Base-by-base conservation (phyloP, 2,329 filamentous ascomycete species). In the Chlorencoelia australis region DNA sequence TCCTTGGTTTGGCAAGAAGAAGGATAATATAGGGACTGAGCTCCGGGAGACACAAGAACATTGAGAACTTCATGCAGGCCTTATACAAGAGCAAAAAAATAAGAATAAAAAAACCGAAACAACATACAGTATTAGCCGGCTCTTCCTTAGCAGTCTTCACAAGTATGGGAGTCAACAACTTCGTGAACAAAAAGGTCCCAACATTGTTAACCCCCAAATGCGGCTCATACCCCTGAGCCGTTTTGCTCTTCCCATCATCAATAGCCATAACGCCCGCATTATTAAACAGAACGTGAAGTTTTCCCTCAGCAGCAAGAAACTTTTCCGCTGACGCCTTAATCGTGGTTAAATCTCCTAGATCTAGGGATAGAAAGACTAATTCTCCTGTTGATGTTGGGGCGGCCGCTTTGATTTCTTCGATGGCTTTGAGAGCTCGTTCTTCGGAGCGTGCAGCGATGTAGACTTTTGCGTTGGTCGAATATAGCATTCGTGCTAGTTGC, bases 401-500 rank as follows among this genome's bases (percentile, higher is more conserved):
- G 2, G 46, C 33, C 2, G 48, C 26, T 31, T 59, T 56, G 43
- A 69, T 64, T 5, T 53, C 47, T 4, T 48, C 40, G 34, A 69
- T 67, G 4, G 63, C 61, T 6, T 36, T 45, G 11, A 44, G 41
- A 2, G 59, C 57, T 43, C 65, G 67, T 4, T 54, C 49, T 33
- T 59, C 49, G 2, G 59, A 60, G 15, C 66, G 60, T 2, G 58
- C 62, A 9, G 60, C 58, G 14, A 67, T 45, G 45, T 65, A 68
- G 24, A 68, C 60, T 33, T 57, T 65, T 21, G 59, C 66, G 40
- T 62, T 59, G 22, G 59, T 54, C 17, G 47, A 43, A 46, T 63
- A 66, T 24, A 66, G 60, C 26, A 65, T 58, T 17, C 51, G 46
- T 10, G 56, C 52, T 1, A 64, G 47, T 24, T 62, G 56, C 36